phyloP scores from a whole-genome alignment of 2,329 filamentous ascomycete species.

The Fusarium xylarioides region DNA sequence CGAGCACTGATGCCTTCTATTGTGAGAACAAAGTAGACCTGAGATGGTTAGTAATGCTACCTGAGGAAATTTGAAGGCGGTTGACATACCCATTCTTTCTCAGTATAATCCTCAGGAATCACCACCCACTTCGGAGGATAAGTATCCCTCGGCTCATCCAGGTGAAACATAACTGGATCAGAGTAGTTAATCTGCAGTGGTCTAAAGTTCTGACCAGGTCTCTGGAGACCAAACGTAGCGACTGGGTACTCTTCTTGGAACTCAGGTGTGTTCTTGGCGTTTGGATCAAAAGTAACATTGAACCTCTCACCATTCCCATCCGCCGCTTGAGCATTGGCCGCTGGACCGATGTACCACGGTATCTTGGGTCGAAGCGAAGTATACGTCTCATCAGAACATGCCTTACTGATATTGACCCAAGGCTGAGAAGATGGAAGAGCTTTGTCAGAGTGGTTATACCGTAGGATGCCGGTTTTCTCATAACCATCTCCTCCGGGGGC shows the following conservation, averaged over 20 bases:
- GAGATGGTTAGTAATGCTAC: rapidly evolving
- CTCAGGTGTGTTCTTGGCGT: background rate
- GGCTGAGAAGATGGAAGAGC: background rate
- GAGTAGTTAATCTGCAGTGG: constrained; percentile 33
- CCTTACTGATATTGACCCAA: constrained; percentile 12
- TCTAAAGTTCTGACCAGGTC: constrained; percentile 2
- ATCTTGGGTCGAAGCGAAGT: constrained; percentile 25
- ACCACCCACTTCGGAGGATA: constrained; percentile 30
- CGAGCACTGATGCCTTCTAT: constrained; percentile 4
- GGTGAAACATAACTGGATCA: constrained; percentile 26
- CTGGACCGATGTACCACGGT: constrained; percentile 32
- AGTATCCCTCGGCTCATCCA: background rate
- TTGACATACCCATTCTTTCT: constrained; percentile 28
- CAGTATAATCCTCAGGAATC: constrained; percentile 30
- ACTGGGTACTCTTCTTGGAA: constrained; percentile 17
- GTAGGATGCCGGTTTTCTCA: constrained; percentile 29
- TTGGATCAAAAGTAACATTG: constrained; percentile 20
- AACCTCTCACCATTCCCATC: constrained; percentile 17
- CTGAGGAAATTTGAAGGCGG: rapidly evolving
- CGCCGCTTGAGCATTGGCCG: constrained; percentile 15
- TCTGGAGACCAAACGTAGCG: constrained; percentile 22
- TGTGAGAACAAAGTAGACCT: constrained; percentile 31
- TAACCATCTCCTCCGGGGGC: constrained; percentile 4
- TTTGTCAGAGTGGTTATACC: constrained; percentile 17
- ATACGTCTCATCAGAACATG: constrained; percentile 33